Evolutionary conservation across 192 early-diverging fungal species (phyloP), one percentile per base, ranked within the genome.

Genomic region (Gonapodya sp.): DNA sequence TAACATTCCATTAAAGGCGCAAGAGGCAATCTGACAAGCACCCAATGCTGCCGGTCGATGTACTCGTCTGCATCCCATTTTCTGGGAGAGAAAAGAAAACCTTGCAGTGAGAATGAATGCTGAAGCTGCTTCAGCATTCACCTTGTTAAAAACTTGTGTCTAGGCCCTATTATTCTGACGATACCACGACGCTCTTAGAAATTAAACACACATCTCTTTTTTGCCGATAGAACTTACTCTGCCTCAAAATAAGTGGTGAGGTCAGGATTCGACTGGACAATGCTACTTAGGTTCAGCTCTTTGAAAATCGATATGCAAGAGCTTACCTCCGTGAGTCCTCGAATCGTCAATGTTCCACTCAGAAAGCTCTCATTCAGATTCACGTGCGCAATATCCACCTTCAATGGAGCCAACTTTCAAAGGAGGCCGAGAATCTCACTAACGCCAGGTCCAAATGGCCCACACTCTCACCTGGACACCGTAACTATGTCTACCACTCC

Each of bases 41-140:
- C 91, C 94, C 94, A 95, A 81, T 94, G 94, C 79, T 89, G 85
- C 75, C 83, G 78, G 81, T 96, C 95, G 36, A 91, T 92, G n/a
- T 85, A 81, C 36, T 92, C 92, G 80, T 93, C 88, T 8, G 94
- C 92, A 73, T 94, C 89, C 95, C 95, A 96, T 86, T 94, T 95
- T 33, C 46, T 64, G 46, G 24, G 24, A 24, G 46, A 24, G 8
- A 64, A 64, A 16, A 24, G 8, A 64, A 64, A 16, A 24, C 24
- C 24, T 24, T 64, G 46, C 24, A 64, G 8, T 64, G 8, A 24
- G 46, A 24, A 64, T 64, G 8, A 24, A 64, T 24, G 46, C n/a
- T 64, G 46, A 24, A 64, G 46, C 46, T 64, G 46, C n/a, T n/a
- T n/a, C 8, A 64, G 46, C 8, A 64, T 64, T 64, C 24, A 64